Percentiles rank a stretch among this genome's conserved stretches.
phyloP scores from a whole-genome alignment of 1,284 basidiomycete species.

The Anthracocystis panici-leucophaei region DNA sequence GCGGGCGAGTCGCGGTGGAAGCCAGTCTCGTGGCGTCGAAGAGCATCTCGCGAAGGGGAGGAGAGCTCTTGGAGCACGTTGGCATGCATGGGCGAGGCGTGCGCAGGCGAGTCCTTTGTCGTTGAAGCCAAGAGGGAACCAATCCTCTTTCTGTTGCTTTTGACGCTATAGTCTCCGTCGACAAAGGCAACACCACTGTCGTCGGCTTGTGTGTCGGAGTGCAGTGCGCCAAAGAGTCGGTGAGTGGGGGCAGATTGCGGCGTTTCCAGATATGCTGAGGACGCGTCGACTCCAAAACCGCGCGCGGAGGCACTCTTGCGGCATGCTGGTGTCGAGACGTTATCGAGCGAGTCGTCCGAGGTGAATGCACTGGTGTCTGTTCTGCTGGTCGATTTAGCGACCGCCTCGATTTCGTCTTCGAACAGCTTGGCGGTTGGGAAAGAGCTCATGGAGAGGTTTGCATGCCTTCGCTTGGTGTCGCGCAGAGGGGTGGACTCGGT shows the following conservation, averaged over 20 bases:
- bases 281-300: constrained; percentile 10
- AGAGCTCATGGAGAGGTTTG: constrained; percentile 37
- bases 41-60: constrained; percentile 38
- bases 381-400: constrained; percentile 22
- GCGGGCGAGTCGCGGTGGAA: constrained; percentile 46
- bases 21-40: constrained; percentile 35
- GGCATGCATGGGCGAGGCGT: constrained; percentile 1
- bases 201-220: constrained; percentile 35
- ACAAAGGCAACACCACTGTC: constrained; percentile 54
- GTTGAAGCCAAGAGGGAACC: constrained; percentile 12
- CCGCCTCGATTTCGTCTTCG: constrained; percentile 47
- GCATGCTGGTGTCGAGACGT: constrained; percentile 34
- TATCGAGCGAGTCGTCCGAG: constrained; percentile 12
- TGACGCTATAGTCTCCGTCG: constrained; percentile 32
- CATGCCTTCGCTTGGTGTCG: constrained; percentile 42
- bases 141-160: constrained; percentile 36
- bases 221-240: constrained; percentile 33
- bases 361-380: neutral
- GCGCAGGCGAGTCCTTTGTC: constrained; percentile 20
- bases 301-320: constrained; percentile 12
- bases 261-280: constrained; percentile 19
- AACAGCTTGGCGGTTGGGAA: constrained; percentile 51
- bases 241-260: constrained; percentile 30
- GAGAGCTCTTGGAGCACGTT: constrained; percentile 35
- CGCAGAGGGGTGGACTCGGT: constrained; percentile 30